Base-by-base conservation (phyloP, 345 rosid species). In the Rhizophora mangle region DNA sequence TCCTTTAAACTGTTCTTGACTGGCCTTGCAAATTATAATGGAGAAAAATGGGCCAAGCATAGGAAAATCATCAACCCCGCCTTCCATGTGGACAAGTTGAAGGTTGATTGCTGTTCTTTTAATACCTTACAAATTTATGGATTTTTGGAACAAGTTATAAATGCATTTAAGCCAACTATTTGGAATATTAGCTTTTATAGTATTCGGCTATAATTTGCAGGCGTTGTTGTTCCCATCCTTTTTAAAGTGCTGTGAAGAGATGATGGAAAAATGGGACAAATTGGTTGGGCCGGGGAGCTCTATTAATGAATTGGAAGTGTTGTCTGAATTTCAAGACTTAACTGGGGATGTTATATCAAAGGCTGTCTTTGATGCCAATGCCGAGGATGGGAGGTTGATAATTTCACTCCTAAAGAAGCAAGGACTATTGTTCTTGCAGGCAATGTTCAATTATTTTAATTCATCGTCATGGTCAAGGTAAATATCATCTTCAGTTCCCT, bases 21-120 rank as follows among this genome's bases (percentile, higher is more conserved):
- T 31, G 82, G 82, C 16, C 74, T 75, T 60, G 74, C 76, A 26
- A 75, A 20, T 51, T 71, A 63, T 51, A 65, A 79, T 15, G 82
- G 79, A 49, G 65, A 75, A 9, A 75, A 74, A 64, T 79, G 79
- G 82, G 34, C 62, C 32, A 64, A 75, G 64, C 79, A 68, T 62
- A 79, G 82, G 68, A 79, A 68, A 52, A 72, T 79, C 16, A 37
- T 79, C 67, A 72, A 68, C 62, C 82, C 76, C 11, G 82, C 76
- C 37, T 79, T 75, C 71, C 76, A 75, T 55, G 15, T 55, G 2
- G 74, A 79, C 32, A 79, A 79, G 51, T 19, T 79, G 43, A 72
- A 75, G 82, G 82, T 79, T 39, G 9, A 21, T 72, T 43, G 57
- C 37, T 34, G 37, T 39, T 24, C 21, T 21, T 0, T 8, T 37